phyloP scores from a whole-genome alignment of 2,329 filamentous ascomycete genomes.

The Macrophomina tecta region DNA sequence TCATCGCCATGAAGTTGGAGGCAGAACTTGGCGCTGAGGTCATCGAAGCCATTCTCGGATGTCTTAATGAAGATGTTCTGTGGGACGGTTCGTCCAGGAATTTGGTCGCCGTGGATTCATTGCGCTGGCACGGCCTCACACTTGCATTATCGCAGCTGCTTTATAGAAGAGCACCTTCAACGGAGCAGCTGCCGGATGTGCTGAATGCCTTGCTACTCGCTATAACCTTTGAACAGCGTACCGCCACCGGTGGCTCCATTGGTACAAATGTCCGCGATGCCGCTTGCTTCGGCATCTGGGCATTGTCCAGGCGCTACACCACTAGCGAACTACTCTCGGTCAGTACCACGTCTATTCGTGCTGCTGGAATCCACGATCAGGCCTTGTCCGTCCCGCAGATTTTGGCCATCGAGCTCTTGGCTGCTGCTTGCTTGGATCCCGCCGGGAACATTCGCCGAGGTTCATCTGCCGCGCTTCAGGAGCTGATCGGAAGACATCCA shows the following conservation, averaged over 20 bases:
- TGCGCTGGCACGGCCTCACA: conserved; percentile 91
- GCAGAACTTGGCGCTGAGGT: conserved; percentile 83
- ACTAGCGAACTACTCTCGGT: conserved; percentile 77
- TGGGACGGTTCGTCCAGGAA: conserved; percentile 62
- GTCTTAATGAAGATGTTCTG: conserved; percentile 67
- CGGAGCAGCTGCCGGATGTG: conserved; percentile 72
- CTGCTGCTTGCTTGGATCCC: conserved; percentile 83
- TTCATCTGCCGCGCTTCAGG: conserved; percentile 90
- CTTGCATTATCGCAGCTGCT: conserved; percentile 85
- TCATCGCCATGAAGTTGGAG: conserved; percentile 81
- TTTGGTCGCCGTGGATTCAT: conserved; percentile 76
- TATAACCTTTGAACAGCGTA: conserved; percentile 86
- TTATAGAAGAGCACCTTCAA: conserved; percentile 81
- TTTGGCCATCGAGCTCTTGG: conserved; percentile 80
- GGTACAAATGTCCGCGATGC: conserved; percentile 94
- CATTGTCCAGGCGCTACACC: conserved; percentile 83
- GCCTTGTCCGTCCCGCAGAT: conserved; percentile 68
- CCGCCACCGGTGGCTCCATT: conserved; percentile 80
- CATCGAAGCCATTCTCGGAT: conserved; percentile 81
- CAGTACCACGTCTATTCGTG: conserved; percentile 51
- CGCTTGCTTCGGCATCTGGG: conserved; percentile 96
- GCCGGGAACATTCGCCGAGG: conserved; percentile 93
- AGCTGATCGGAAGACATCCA: conserved; percentile 90
- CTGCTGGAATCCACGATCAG: conserved; percentile 44
- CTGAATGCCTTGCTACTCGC: conserved; percentile 79